phyloP scores from a whole-genome alignment of 257 asterid genomes.

The Gentiana straminea region DNA sequence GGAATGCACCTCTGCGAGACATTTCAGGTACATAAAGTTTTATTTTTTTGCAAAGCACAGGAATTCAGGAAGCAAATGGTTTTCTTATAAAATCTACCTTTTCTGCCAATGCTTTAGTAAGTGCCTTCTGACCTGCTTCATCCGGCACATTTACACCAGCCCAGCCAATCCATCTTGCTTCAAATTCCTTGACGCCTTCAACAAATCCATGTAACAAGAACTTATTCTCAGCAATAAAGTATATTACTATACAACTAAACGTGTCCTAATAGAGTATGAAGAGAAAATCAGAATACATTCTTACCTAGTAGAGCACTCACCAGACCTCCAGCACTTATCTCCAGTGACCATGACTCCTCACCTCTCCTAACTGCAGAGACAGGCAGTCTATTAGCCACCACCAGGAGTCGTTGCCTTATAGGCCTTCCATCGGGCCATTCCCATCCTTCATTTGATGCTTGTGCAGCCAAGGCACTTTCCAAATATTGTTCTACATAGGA shows the following conservation, averaged over 20 bases:
- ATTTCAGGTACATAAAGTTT: neutral
- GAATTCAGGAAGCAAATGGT: conserved; percentile 1
- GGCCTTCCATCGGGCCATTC: conserved; percentile 56
- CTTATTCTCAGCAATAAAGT: conserved; percentile 6
- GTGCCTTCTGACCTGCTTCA: conserved; percentile 75
- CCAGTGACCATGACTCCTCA: conserved; percentile 90
- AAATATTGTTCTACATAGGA: conserved; percentile 42
- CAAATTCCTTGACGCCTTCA: conserved; percentile 80
- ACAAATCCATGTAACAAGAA: conserved; percentile 9
- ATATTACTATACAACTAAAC: neutral
- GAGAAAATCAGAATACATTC: conserved; percentile 5
- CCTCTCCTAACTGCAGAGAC: conserved; percentile 90
- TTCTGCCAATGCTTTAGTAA: conserved; percentile 71
- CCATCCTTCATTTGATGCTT: conserved; percentile 39
- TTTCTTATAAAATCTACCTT: conserved; percentile 34
- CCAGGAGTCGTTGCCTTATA: conserved; percentile 63
- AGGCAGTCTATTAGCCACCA: conserved; percentile 95
- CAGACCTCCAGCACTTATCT: conserved; percentile 97
- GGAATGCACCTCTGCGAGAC: conserved; percentile 76
- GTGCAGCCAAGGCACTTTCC: conserved; percentile 50
- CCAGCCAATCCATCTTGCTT: conserved; percentile 98
- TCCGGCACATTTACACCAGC: conserved; percentile 96
- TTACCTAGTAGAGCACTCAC: conserved; percentile 96
- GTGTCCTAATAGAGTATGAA: no score
- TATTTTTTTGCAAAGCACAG: neutral